Conservation (phyloP, 1,284 basidiomycete species). For the Tremellales sp. region DNA sequence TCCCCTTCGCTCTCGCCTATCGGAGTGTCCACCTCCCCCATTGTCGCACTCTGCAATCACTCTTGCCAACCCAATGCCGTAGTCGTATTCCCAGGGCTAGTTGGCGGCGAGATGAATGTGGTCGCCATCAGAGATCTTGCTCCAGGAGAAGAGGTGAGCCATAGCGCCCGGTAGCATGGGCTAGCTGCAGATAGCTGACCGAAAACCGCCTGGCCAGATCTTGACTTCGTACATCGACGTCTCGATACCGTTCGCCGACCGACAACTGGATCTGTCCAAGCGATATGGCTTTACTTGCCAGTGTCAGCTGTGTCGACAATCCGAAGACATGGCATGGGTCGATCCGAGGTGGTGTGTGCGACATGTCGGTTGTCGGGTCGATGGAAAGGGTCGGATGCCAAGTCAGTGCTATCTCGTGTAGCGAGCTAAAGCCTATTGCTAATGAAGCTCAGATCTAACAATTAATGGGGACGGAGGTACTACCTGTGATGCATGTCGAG, state of each 20-base stretch:
- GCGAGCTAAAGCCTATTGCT: no score
- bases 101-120: conserved; percentile 58
- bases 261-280: conserved; percentile 61
- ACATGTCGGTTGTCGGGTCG: conserved; percentile 16
- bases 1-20: conserved; percentile 69
- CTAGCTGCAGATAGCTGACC: not conserved
- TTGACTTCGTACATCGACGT: conserved; percentile 82
- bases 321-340: conserved; percentile 31
- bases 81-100: conserved; percentile 70
- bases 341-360: conserved; percentile 63
- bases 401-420: conserved; percentile 15
- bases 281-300: conserved; percentile 77
- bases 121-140: conserved; percentile 64
- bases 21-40: conserved; percentile 73
- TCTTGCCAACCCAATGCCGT: conserved; percentile 87
- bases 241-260: conserved; percentile 59
- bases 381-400: conserved; percentile 24
- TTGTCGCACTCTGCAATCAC: conserved; percentile 80
- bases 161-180: no score
- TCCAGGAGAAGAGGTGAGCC: conserved; percentile 63
- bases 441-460: not conserved
- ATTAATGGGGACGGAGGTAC: not conserved
- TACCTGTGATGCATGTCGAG: conserved; percentile 59
- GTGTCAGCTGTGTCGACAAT: conserved; percentile 59
- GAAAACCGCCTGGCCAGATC: conserved; percentile 51